Evolutionary conservation across 2,329 filamentous ascomycete genomes (phyloP), one percentile per base, ranked within the genome.

Genomic region (Exophiala viscosa): DNA sequence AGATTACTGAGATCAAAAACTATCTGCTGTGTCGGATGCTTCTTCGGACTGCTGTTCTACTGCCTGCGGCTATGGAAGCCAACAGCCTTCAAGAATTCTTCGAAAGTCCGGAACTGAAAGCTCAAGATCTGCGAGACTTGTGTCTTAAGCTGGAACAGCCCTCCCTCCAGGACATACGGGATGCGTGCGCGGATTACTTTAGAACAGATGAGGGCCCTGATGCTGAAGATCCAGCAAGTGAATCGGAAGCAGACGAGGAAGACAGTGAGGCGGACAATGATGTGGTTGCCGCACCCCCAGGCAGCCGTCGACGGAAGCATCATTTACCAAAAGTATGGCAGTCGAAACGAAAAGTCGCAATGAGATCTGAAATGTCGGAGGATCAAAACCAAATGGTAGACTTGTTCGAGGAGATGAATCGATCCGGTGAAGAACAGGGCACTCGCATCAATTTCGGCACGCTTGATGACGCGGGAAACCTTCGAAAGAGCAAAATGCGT

Each of bases 151-250:
- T 78, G 42, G 76, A 78, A 52, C 68, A 71, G 40, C 75, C 76
- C 14, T 66, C 63, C n/a, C 66, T 78, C 2, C 74, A 79, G 55
- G 73, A 76, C 40, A 70, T 79, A 17, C 69, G 75, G 38, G 75
- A 79, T 62, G 75, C 76, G 11, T 79, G 76, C 58, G 76, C 75
- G 3, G 76, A 79, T 38, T 38, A n/a, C 59, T 71, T 77, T 39
- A 66, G 69, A 13, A 68, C 74, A 11, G 67, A 71, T 15, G 59
- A 66, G 9, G 23, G 2, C 23, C 23, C 23, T 28, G 23, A 28
- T 28, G 23, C 23, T 28, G 23, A 28, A 28, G 23, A 28, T 28
- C 2, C 23, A 28, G 23, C 23, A 28, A 7, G 3, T 28, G 23
- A 28, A 28, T 28, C 3, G 2, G 8, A 28, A 28, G 23, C 5